Conservation (phyloP, 2,329 filamentous ascomycete genomes). For the Cephalotrichum gorgonifer region DNA sequence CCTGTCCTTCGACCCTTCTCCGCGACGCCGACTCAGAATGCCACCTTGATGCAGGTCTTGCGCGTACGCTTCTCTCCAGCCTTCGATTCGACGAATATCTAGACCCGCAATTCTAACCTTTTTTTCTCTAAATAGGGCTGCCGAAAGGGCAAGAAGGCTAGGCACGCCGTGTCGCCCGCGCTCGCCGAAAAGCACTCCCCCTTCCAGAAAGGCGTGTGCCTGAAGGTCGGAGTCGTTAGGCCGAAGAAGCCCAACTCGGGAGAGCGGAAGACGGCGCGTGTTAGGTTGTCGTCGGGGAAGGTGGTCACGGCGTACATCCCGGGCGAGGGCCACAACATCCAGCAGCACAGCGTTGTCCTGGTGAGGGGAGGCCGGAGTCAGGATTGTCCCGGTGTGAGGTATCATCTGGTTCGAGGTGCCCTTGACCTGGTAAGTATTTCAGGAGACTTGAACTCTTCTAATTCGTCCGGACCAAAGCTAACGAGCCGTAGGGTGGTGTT, state of each 20-base stretch:
- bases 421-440: slow-evolving; percentile 71
- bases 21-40: slow-evolving; percentile 42
- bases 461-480: background rate
- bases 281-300: slow-evolving; percentile 77
- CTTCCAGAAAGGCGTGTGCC: slow-evolving; percentile 87
- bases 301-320: slow-evolving; percentile 91
- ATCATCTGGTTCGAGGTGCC: slow-evolving; percentile 83
- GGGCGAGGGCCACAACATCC: slow-evolving; percentile 95
- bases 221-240: slow-evolving; percentile 86
- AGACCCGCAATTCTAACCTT: background rate
- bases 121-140: slow-evolving; percentile 50
- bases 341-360: slow-evolving; percentile 95
- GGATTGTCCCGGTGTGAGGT: slow-evolving; percentile 97
- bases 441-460: background rate
- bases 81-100: background rate
- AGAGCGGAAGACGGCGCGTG: slow-evolving; percentile 88
- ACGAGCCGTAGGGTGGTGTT: slow-evolving; percentile 65
- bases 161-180: slow-evolving; percentile 81
- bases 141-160: slow-evolving; percentile 66
- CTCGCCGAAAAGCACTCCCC: slow-evolving; percentile 60
- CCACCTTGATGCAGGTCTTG: slow-evolving; percentile 66
- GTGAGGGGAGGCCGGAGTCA: slow-evolving; percentile 88
- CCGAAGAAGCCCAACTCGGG: slow-evolving; percentile 99
- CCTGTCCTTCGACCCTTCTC: slow-evolving; percentile 37
- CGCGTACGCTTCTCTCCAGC: slow-evolving; percentile 25